Evolutionary conservation across 495 filamentous ascomycete genomes (phyloP).

Genomic region (Lindgomyces ingoldianus): DNA sequence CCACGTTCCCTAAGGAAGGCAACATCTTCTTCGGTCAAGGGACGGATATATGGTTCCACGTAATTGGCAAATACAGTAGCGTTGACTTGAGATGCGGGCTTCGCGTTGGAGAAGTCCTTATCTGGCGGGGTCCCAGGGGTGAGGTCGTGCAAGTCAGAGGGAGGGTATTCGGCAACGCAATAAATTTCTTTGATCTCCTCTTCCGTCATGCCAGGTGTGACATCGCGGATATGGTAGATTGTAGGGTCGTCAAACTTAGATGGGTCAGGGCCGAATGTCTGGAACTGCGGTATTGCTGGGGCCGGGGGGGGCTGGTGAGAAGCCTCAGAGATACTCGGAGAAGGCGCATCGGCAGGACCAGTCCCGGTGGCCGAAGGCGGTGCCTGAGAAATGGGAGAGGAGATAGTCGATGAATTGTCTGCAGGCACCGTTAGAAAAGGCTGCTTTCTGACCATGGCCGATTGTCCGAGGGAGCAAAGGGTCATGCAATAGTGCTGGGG

Average conservation of each 20-base stretch:
- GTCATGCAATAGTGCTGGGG: not conserved
- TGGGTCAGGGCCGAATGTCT: conserved; percentile 89
- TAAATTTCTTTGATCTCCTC: conserved; percentile 83
- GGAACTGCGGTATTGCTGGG: conserved; percentile 68
- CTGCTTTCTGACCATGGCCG: not conserved
- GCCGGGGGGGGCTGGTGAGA: conserved; percentile 77
- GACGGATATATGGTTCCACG: conserved; percentile 86
- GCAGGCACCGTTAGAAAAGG: conserved; percentile 10
- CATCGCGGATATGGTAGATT: conserved; percentile 84
- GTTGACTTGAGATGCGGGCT: conserved; percentile 89
- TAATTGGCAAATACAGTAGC: conserved; percentile 85
- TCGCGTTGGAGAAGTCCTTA: conserved; percentile 90
- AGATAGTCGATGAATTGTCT: conserved; percentile 37
- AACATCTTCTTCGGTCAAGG: conserved; percentile 90
- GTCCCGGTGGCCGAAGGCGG: conserved; percentile 34
- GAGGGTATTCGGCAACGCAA: conserved; percentile 80
- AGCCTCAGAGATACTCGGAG: conserved; percentile 63
- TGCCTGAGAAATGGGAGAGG: conserved; percentile 38
- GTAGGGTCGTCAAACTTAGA: conserved; percentile 91
- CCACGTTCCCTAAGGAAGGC: conserved; percentile 89
- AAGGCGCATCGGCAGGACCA: conserved; percentile 38
- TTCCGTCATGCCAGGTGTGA: conserved; percentile 70
- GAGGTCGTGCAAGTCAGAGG: conserved; percentile 73
- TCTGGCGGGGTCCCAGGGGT: conserved; percentile 88
- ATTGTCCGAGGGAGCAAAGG: not conserved